Evolutionary conservation across 495 filamentous ascomycete species (phyloP).

Genomic region (Chaetomium fimeti): DNA sequence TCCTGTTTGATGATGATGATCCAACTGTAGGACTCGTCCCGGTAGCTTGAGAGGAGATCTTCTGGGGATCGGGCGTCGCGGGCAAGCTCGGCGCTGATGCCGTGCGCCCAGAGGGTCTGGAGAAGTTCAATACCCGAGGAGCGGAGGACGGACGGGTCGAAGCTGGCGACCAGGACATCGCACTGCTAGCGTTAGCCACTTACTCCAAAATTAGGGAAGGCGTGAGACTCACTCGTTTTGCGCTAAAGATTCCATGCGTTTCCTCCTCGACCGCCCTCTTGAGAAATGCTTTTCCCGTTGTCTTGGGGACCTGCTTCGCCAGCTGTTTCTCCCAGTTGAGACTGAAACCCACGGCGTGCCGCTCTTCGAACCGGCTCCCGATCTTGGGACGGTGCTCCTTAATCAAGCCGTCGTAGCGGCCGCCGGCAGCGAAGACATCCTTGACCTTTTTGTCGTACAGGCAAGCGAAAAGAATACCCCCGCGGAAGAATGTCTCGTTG

Average conservation of each 20-base stretch:
- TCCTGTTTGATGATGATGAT: conserved; percentile 84
- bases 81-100: conserved; percentile 88
- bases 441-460: conserved; percentile 78
- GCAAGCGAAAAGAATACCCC: conserved; percentile 87
- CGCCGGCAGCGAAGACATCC: conserved; percentile 90
- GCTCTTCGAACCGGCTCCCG: conserved; percentile 48
- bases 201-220: neutral
- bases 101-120: conserved; percentile 75
- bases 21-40: conserved; percentile 77
- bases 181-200: conserved; percentile 52
- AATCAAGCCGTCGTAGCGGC: conserved; percentile 87
- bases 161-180: conserved; percentile 85
- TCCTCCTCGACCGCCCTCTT: conserved; percentile 62
- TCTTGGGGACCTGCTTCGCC: conserved; percentile 64
- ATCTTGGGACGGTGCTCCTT: conserved; percentile 63
- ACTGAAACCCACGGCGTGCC: conserved; percentile 88
- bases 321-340: conserved; percentile 79
- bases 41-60: conserved; percentile 69
- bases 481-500: conserved; percentile 89
- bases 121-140: conserved; percentile 74
- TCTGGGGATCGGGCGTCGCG: conserved; percentile 70
- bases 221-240: conserved; percentile 57
- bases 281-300: conserved; percentile 57
- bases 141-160: conserved; percentile 72
- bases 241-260: conserved; percentile 56